phyloP scores from a whole-genome alignment of 1,139 yeast genomes.

The Lodderomyces jiufengensis region DNA sequence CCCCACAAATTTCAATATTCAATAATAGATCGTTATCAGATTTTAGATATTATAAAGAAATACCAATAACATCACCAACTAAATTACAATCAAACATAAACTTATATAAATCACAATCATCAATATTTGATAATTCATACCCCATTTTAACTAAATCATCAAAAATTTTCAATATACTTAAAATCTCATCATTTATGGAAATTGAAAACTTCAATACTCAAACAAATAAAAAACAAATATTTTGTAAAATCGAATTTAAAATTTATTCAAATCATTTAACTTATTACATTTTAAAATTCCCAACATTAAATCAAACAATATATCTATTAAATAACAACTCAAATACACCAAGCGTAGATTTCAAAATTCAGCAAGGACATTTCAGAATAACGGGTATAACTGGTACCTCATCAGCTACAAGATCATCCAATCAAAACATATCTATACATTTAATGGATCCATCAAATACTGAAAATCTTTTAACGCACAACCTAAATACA shows the following conservation, averaged over 20 bases:
- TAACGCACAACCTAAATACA: constrained; percentile 22
- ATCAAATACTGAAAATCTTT: constrained; percentile 16
- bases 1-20: constrained; percentile 21
- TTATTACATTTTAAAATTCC: constrained; percentile 31
- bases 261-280: constrained; percentile 32
- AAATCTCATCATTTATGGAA: constrained; percentile 30
- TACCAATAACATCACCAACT: constrained; percentile 27
- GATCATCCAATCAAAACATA: no score
- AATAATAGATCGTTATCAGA: constrained; percentile 16
- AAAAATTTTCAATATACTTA: constrained; percentile 26
- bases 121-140: no score
- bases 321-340: constrained; percentile 30
- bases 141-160: constrained; percentile 24
- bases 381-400: constrained; percentile 34
- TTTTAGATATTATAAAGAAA: constrained; percentile 20
- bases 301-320: constrained; percentile 8
- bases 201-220: constrained; percentile 17
- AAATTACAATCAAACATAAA: constrained; percentile 26
- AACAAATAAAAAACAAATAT: constrained; percentile 17
- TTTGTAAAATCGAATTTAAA: constrained; percentile 33
- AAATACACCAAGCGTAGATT: constrained; percentile 34
- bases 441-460: constrained; percentile 22
- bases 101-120: constrained; percentile 4
- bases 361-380: constrained; percentile 25
- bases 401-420: constrained; percentile 33